Percentiles rank a stretch among this genome's conserved stretches.
Evolutionary conservation across 2,329 filamentous ascomycete genomes (phyloP).

Genomic region (Rhexocercosporidium sp.): DNA sequence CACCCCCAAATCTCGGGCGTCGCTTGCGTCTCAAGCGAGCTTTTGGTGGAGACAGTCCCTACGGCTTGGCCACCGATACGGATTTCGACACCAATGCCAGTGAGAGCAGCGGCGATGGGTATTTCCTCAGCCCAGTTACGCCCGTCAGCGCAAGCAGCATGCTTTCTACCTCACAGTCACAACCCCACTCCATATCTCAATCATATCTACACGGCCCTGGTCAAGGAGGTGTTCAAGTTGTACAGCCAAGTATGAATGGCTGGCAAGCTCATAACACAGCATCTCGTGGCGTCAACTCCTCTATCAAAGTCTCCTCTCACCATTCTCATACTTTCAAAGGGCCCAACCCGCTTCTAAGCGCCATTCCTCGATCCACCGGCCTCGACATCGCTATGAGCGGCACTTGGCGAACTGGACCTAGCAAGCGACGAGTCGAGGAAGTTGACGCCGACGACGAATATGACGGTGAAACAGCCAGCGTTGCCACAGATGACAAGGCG

Average conservation of each 20-base stretch:
- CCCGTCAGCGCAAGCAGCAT: conserved; percentile 22
- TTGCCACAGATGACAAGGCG: conserved; percentile 28
- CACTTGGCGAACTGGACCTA: conserved; percentile 12
- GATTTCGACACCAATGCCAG: conserved; percentile 45
- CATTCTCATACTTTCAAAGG: conserved; percentile 15
- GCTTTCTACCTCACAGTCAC: not conserved
- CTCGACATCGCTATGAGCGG: conserved; percentile 18
- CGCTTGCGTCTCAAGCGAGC: conserved; percentile 43
- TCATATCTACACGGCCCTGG: conserved; percentile 22
- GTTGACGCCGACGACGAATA: conserved; percentile 37
- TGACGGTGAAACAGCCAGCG: conserved; percentile 34
- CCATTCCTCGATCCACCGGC: conserved; percentile 48
- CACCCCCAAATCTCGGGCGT: conserved; percentile 30
- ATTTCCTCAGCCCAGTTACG: conserved; percentile 37
- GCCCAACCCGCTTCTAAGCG: conserved; percentile 51
- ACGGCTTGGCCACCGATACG: conserved; percentile 45
- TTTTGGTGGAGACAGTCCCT: conserved; percentile 46
- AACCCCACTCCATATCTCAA: conserved; percentile 1
- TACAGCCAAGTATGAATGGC: not conserved
- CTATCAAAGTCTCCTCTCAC: conserved; percentile 26
- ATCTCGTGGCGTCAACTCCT: conserved; percentile 32
- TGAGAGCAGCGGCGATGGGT: conserved; percentile 36
- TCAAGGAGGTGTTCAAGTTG: not conserved
- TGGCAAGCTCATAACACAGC: conserved; percentile 42
- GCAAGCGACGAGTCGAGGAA: conserved; percentile 33